Evolutionary conservation across 169 alveolate genomes (phyloP).

Genomic region (Eimeria falciformis): DNA sequence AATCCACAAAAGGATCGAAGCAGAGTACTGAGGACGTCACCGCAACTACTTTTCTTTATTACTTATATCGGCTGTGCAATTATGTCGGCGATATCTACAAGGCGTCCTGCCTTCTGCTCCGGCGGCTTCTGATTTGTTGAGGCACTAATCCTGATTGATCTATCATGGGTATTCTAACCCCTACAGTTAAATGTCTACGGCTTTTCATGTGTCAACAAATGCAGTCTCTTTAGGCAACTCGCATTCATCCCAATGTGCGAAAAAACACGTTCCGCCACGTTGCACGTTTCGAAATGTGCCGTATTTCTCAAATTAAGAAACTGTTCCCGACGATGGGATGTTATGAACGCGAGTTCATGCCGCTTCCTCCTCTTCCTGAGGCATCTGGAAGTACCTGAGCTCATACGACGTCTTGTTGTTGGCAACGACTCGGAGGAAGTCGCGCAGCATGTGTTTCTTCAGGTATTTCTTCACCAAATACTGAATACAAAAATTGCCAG

Average conservation of each 20-base stretch:
- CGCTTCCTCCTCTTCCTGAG: conserved; percentile 81
- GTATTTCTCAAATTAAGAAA: background rate
- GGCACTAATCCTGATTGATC: no score
- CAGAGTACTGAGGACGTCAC: no score
- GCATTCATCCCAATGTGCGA: background rate
- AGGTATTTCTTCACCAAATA: conserved; percentile 98
- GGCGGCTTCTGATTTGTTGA: no score
- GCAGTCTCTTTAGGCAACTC: background rate
- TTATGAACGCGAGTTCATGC: conserved; percentile 8
- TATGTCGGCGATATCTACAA: no score
- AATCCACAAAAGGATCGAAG: no score
- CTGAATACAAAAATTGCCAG: conserved; percentile 89
- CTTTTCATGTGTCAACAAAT: no score
- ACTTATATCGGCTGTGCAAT: no score
- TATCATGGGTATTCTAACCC: no score
- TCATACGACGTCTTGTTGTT: conserved; percentile 85
- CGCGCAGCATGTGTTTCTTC: conserved; percentile 98
- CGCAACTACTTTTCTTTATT: no score
- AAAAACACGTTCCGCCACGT: background rate
- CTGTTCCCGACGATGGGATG: background rate
- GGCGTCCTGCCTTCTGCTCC: no score
- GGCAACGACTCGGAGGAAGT: conserved; percentile 98
- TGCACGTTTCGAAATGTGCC: background rate
- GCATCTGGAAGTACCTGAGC: conserved; percentile 84
- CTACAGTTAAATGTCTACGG: no score